Conservation (phyloP, 257 asterid genomes). For the Asclepias syriaca region DNA sequence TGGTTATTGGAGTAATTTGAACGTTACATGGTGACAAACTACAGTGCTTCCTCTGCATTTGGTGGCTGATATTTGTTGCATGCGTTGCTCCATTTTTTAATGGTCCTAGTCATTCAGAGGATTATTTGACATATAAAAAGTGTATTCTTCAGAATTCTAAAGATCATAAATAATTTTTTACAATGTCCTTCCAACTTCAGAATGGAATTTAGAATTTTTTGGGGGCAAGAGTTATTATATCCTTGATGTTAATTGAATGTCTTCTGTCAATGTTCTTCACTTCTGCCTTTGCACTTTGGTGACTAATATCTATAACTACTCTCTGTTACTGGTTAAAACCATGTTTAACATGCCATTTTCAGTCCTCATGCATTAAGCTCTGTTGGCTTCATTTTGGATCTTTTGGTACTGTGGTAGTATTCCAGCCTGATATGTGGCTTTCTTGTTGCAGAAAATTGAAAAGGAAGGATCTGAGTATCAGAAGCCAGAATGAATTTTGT, state of each 20-base stretch:
- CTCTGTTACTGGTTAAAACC: not conserved
- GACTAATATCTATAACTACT: not conserved
- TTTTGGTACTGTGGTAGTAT: not conserved
- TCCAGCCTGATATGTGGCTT: constrained; percentile 9
- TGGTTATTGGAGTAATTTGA: not conserved
- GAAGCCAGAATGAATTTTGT: constrained; percentile 1
- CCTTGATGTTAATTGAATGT: not conserved
- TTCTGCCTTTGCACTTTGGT: not conserved
- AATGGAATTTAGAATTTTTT: not conserved
- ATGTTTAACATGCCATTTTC: not conserved
- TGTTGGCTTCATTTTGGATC: not conserved
- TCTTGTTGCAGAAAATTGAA: constrained; percentile 9
- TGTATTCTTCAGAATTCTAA: not conserved
- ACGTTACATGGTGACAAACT: not conserved
- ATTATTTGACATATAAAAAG: not conserved
- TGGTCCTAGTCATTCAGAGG: not conserved
- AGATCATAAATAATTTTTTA: not conserved
- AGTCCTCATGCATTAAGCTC: not conserved
- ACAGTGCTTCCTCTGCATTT: not conserved
- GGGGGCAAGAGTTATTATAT: not conserved
- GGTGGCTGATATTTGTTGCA: not conserved
- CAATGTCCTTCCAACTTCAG: not conserved
- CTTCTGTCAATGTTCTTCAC: not conserved
- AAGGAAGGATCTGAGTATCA: constrained; percentile 6
- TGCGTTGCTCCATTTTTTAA: not conserved